Percentiles rank a stretch among this genome's conserved stretches.
phyloP scores from a whole-genome alignment of 306 rosid genomes.

The Citrullus amarus region DNA sequence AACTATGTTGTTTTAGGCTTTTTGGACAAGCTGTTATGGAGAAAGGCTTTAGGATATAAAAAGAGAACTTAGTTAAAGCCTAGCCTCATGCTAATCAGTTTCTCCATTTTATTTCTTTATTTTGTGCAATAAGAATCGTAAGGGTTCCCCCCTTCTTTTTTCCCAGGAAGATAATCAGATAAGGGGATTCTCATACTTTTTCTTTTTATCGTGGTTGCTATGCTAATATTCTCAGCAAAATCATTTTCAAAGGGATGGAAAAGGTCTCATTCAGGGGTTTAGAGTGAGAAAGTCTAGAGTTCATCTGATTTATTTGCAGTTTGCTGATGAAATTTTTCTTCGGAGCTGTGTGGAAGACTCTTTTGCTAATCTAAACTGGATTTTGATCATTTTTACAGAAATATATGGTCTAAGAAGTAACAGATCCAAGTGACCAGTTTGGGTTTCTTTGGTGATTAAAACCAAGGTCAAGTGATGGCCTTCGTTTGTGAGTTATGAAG shows the following conservation, averaged over 20 bases:
- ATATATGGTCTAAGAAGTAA: neutral
- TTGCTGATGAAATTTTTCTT: neutral
- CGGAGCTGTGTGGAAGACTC: neutral
- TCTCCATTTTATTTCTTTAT: neutral
- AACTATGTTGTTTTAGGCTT: neutral
- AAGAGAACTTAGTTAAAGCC: neutral
- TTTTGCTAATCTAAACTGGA: neutral
- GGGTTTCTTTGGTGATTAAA: neutral
- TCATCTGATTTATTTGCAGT: neutral
- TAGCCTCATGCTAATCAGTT: neutral
- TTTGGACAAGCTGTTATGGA: neutral
- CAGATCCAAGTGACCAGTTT: neutral
- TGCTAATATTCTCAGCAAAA: neutral
- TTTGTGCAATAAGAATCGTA: neutral
- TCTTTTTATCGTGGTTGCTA: neutral
- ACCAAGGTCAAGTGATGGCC: neutral
- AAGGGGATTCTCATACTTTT: neutral
- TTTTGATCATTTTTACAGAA: neutral
- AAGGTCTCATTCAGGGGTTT: neutral
- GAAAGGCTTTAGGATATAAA: neutral
- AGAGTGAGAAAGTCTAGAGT: neutral
- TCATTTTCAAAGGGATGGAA: neutral
- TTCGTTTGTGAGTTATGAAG: neutral
- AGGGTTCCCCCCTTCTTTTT: neutral
- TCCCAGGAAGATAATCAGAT: neutral